Evolutionary conservation across 306 rosid species (phyloP), one percentile per base, ranked within the genome.

Genomic region (Rosa persica): DNA sequence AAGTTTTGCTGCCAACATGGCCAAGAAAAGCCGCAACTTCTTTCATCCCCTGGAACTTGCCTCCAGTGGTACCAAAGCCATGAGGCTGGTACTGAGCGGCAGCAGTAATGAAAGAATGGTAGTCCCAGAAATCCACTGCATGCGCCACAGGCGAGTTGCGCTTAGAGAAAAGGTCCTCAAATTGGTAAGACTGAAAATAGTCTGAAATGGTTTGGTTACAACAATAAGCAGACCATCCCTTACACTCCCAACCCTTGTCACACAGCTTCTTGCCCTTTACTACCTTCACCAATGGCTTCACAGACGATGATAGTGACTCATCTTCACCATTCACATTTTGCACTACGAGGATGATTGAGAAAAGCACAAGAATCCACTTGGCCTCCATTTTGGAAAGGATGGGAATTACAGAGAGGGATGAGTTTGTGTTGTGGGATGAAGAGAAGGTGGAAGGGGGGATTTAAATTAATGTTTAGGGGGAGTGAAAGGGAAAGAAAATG

Each of bases 51-150:
- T 87, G 83, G 2, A 81, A 78, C 84, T 92, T 92, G 42, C 85
- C 85, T 0, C 98, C 98, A 0, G 97, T 89, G 72, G 98, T 94
- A n/a, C 98, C 96, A 16, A 94, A 94, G 0, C 98, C 98, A 66
- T 39, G 76, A 0, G 97, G 98, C 84, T 94, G 92, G 25, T 66
- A 92, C 51, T 71, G 44, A 0, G 98, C 85, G 3, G 98, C 88
- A 0, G 98, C 98, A 8, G 82, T 51, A 6, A 94, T 90, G 80
- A 94, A 94, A 2, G 98, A 88, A 38, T 81, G 92, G 52, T 87
- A 94, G 71, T 94, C 98, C 98, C 98, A 94, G 48, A 94, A 94
- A 0, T 97, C 98, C 3, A 73, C 91, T 0, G 98, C 98, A 10
- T 94, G 93, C 0, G 97, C 97, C 51, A 92, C 87, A 0, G 98